Conservation (phyloP, 495 filamentous ascomycete species). For the Bombardia bombarda region DNA sequence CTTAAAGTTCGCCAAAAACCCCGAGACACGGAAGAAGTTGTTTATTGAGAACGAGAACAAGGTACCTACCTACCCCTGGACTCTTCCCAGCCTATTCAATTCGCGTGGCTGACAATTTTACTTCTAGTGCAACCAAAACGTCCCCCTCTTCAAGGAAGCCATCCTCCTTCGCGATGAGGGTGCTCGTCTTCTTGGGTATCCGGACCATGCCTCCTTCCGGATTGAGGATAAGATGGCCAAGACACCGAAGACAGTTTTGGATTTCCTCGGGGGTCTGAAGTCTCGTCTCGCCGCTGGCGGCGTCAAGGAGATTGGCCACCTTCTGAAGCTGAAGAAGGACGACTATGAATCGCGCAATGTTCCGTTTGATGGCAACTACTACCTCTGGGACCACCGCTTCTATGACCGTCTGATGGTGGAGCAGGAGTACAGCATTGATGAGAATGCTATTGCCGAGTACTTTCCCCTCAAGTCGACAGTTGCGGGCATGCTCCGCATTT, state of each 20-base stretch:
- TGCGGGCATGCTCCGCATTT: conserved; percentile 85
- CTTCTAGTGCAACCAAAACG: conserved; percentile 81
- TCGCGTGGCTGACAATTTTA: too few species aligned
- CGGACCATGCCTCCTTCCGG: conserved; percentile 81
- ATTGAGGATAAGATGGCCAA: conserved; percentile 99
- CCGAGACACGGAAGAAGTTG: conserved; percentile 44
- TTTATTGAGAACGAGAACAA: conserved; percentile 55
- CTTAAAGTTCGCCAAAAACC: conserved; percentile 49
- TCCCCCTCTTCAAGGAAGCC: conserved; percentile 77
- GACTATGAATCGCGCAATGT: conserved; percentile 54
- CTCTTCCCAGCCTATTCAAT: too few species aligned
- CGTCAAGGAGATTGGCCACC: conserved; percentile 60
- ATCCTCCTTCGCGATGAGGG: conserved; percentile 87
- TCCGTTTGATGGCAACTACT: conserved; percentile 65
- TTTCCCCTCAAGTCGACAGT: conserved; percentile 85
- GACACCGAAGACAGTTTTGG: conserved; percentile 73
- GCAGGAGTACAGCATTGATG: conserved; percentile 81
- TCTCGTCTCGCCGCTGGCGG: conserved; percentile 68
- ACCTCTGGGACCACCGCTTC: conserved; percentile 76
- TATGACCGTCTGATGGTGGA: conserved; percentile 93
- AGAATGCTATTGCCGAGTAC: conserved; percentile 85
- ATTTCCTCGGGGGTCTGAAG: conserved; percentile 77
- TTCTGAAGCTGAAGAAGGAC: conserved; percentile 72
- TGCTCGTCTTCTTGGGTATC: conserved; percentile 83
- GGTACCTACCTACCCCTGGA: too few species aligned